Conservation (phyloP, 2,329 filamentous ascomycete genomes). For the Phaeophleospora eucalypticola region DNA sequence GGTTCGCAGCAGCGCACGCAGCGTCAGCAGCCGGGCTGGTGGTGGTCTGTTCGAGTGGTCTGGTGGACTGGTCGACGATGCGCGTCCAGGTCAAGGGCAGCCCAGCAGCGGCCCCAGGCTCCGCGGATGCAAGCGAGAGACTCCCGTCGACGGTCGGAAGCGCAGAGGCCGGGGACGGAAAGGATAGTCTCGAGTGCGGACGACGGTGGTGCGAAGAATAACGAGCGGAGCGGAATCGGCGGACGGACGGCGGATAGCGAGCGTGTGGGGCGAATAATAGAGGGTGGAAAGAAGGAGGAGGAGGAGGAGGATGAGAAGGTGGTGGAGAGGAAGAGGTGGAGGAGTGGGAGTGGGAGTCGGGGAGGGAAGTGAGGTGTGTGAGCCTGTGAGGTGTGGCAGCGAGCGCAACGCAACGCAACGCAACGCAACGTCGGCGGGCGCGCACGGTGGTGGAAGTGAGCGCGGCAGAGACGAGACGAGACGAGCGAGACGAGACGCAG, state of each 20-base stretch:
- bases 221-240: not conserved
- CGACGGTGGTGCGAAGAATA: not conserved
- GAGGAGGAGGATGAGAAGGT: not conserved
- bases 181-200: not conserved
- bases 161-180: not conserved
- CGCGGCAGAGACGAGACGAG: not conserved
- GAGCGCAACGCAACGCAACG: too few relatives aligned
- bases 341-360: too few relatives aligned
- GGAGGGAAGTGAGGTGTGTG: not conserved
- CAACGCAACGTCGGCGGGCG: too few relatives aligned
- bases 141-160: not conserved
- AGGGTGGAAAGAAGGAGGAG: too few relatives aligned
- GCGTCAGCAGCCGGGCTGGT: not conserved
- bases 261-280: not conserved
- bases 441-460: too few relatives aligned
- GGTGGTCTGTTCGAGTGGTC: not conserved
- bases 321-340: not conserved
- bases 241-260: not conserved
- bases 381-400: too few relatives aligned
- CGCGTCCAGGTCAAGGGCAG: not conserved
- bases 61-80: not conserved
- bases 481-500: not conserved
- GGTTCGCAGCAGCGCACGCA: not conserved
- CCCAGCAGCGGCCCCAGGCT: not conserved
- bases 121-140: conserved; percentile 1